A percentile compares a stretch with the other conserved stretches of the same genome.
Evolutionary conservation across 192 early-diverging fungal species (phyloP).

Genomic region (Funneliformis geosporum): DNA sequence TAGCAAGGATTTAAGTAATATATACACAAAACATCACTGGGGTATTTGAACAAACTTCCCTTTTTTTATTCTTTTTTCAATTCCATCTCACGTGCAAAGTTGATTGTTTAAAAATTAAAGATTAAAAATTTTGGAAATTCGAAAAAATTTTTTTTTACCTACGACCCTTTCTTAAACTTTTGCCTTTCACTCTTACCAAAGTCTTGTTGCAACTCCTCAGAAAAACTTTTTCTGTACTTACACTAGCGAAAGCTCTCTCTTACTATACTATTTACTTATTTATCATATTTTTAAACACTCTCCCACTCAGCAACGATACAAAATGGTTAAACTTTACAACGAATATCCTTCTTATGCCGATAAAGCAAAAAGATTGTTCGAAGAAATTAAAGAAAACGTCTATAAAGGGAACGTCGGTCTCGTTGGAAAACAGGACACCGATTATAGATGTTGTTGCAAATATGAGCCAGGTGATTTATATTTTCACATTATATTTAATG

Average conservation of each 20-base stretch:
- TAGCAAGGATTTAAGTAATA: not conserved
- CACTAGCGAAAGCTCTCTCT: not conserved
- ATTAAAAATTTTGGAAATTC: not conserved
- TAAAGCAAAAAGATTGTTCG: constrained; percentile 1
- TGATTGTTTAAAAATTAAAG: not conserved
- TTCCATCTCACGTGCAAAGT: not conserved
- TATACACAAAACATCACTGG: not conserved
- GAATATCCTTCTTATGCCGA: not conserved
- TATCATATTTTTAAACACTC: not conserved
- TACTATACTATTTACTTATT: not conserved
- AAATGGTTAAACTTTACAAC: not conserved
- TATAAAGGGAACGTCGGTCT: not conserved
- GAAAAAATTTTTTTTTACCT: too few species aligned
- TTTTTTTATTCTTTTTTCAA: not conserved
- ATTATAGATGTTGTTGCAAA: constrained; percentile 11
- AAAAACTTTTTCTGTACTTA: not conserved
- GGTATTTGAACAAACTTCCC: not conserved
- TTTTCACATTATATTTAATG: not conserved
- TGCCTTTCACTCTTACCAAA: not conserved
- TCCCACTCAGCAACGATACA: not conserved
- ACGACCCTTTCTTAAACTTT: not conserved
- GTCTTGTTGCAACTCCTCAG: not conserved
- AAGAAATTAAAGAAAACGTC: constrained; percentile 6
- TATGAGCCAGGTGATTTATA: not conserved
- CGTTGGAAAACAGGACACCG: not conserved